phyloP scores from a whole-genome alignment of 306 rosid genomes.

The Cicer judaicum region DNA sequence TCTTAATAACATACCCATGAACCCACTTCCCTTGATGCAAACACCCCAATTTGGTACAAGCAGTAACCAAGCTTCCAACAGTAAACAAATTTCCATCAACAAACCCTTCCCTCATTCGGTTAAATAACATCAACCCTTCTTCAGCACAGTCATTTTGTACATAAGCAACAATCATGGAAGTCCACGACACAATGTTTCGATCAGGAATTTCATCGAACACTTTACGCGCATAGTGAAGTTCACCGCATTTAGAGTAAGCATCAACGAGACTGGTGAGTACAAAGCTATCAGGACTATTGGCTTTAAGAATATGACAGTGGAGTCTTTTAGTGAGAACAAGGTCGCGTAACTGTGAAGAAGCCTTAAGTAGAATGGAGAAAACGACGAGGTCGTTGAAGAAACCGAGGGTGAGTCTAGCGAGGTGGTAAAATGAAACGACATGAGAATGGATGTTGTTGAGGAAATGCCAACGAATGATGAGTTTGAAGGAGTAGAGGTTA shows the following conservation, averaged over 20 bases:
- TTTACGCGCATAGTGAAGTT: constrained; percentile 39
- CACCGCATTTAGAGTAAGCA: constrained; percentile 60
- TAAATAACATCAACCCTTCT: constrained; percentile 64
- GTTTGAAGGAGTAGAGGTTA: constrained; percentile 65
- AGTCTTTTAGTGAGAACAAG: constrained; percentile 49
- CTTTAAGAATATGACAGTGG: constrained; percentile 67
- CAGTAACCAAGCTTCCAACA: constrained; percentile 60
- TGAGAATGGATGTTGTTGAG: constrained; percentile 54
- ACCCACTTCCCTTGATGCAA: constrained; percentile 83
- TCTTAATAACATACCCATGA: constrained; percentile 67
- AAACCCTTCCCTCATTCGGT: constrained; percentile 68
- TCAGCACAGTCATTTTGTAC: constrained; percentile 68
- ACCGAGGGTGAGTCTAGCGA: constrained; percentile 45
- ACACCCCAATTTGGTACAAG: constrained; percentile 59
- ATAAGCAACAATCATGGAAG: constrained; percentile 76
- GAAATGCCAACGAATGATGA: constrained; percentile 73
- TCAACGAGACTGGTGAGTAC: constrained; percentile 64
- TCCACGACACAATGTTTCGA: constrained; percentile 71
- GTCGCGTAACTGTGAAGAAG: constrained; percentile 61
- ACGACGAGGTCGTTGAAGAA: constrained; percentile 52
- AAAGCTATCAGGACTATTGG: constrained; percentile 52
- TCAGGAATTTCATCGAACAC: constrained; percentile 63
- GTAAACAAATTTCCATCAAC: constrained; percentile 64
- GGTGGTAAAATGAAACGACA: constrained; percentile 54
- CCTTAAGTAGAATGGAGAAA: constrained; percentile 64